These are phyloP conservation scores for Halenospora varia DNA, from an alignment of 495 filamentous ascomycete species.

Conservation along the genomic window DNA sequence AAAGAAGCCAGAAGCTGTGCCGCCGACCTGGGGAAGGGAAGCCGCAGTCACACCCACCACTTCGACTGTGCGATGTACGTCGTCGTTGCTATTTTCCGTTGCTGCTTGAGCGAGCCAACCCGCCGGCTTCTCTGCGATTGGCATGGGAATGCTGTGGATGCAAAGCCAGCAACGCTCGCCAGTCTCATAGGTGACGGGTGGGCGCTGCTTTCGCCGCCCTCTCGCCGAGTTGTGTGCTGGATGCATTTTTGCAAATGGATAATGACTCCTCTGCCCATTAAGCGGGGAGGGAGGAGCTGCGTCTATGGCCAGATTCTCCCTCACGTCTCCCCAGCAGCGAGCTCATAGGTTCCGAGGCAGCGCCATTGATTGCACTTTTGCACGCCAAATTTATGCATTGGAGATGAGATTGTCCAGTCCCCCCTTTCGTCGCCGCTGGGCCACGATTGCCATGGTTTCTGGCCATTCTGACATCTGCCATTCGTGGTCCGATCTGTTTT, in stretches of 20 bases:
- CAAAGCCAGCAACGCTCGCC: constrained; percentile 11
- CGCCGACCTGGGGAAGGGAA: background rate
- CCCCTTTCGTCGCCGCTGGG: background rate
- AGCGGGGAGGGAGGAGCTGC: background rate
- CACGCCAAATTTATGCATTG: constrained; percentile 15
- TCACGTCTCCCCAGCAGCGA: no score
- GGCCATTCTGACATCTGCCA: no score
- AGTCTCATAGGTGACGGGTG: constrained; percentile 11
- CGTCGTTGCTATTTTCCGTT: constrained; percentile 6
- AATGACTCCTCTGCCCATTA: constrained; percentile 5
- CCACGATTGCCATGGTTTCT: no score
- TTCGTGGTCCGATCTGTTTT: constrained; percentile 9
- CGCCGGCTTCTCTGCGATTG: background rate
- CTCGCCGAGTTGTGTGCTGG: background rate
- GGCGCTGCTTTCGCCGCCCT: background rate
- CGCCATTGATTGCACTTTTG: constrained; percentile 8
- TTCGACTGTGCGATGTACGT: no score
- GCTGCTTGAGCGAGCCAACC: no score
- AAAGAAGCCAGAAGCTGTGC: background rate
- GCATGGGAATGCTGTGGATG: constrained; percentile 3
- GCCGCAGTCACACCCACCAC: background rate
- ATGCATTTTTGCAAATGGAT: constrained; percentile 2
- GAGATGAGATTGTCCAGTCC: constrained; percentile 6
- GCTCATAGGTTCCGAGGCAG: no score
- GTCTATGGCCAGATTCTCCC: background rate